These are phyloP conservation scores for Phialophora expanda DNA, from an alignment of 2,329 filamentous ascomycete genomes.

Conservation along the genomic window DNA sequence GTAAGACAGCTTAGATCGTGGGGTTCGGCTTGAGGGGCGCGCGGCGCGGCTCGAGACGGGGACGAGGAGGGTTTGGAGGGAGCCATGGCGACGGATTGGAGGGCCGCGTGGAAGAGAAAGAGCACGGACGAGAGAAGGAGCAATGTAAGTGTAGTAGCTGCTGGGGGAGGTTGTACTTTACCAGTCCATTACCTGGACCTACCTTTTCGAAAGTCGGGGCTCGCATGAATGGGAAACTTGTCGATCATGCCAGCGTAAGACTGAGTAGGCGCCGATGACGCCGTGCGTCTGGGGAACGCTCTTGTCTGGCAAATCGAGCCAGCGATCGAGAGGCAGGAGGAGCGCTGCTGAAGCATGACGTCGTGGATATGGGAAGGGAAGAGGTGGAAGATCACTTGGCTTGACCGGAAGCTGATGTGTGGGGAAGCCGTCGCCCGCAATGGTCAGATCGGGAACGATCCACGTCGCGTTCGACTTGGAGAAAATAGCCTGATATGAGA, in stretches of 20 bases:
- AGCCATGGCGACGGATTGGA: background rate
- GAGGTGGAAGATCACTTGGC: background rate
- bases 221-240: conserved; percentile 5
- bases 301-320: conserved; percentile 8
- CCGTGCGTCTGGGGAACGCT: conserved; percentile 4
- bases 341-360: conserved; percentile 7
- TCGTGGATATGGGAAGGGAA: conserved; percentile 11
- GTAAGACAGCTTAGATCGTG: conserved; percentile 51
- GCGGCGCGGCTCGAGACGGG: conserved; percentile 4
- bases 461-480: background rate
- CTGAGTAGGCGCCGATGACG: conserved; percentile 7
- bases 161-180: background rate
- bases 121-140: background rate
- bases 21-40: conserved; percentile 22
- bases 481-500: conserved; percentile 12
- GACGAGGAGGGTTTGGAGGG: background rate
- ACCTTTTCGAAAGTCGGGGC: background rate
- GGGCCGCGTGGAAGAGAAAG: background rate
- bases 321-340: conserved; percentile 9
- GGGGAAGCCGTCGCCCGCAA: background rate
- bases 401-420: background rate
- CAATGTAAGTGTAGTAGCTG: background rate
- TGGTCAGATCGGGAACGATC: background rate
- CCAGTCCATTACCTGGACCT: background rate
- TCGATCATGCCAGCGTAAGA: conserved; percentile 3